Conservation (phyloP, 1,284 basidiomycete species). For the Ganoderma lingzhi region DNA sequence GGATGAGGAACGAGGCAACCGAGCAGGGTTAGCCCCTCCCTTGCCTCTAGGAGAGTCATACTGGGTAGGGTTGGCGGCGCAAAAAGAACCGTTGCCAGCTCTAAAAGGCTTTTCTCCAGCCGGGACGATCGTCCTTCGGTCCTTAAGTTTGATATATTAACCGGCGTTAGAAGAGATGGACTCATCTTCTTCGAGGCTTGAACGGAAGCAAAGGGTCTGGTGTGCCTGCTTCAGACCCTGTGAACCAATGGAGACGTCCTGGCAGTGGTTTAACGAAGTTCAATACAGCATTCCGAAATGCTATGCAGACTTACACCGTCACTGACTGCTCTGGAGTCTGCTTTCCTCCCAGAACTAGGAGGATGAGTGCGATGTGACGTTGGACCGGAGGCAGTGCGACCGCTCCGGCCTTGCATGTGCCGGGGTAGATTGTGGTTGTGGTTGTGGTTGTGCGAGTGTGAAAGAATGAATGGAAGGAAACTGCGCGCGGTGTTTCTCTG, state of each 20-base stretch:
- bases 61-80: background rate
- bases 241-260: background rate
- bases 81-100: background rate
- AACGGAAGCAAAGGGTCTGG: background rate
- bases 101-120: background rate
- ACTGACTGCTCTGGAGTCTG: no score
- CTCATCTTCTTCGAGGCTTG: background rate
- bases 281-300: background rate
- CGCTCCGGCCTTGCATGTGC: no score
- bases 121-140: background rate
- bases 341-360: background rate
- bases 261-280: background rate
- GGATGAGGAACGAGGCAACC: slow-evolving; percentile 29
- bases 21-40: slow-evolving; percentile 15
- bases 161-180: background rate
- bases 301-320: background rate
- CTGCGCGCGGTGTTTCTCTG: background rate
- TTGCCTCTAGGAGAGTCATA: background rate
- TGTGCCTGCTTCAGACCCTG: background rate
- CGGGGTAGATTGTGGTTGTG: background rate
- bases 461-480: background rate
- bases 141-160: background rate
- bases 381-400: background rate
- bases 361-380: background rate
- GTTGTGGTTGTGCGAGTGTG: background rate